These are phyloP conservation scores for Nadsonia starkeyi-henricii DNA, from an alignment of 1,139 yeast species.

Conservation along the genomic window DNA sequence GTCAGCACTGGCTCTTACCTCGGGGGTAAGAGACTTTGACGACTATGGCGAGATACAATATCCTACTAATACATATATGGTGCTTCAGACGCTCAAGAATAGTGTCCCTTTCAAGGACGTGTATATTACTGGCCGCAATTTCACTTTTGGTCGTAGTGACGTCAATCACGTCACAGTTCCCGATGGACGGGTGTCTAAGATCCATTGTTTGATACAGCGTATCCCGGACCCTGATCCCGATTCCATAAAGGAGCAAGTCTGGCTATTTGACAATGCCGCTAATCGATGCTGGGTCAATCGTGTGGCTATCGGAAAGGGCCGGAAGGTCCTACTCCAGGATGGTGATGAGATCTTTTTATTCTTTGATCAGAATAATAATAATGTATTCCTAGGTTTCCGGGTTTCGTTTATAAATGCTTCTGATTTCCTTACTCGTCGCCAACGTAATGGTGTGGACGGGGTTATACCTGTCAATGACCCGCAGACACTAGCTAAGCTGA, in stretches of 20 bases:
- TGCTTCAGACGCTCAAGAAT: constrained; percentile 29
- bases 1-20: background rate
- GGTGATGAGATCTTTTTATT: constrained; percentile 37
- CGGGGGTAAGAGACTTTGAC: background rate
- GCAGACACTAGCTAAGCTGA: too few relatives aligned
- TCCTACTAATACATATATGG: background rate
- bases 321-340: constrained; percentile 44
- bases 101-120: constrained; percentile 35
- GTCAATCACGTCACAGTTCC: constrained; percentile 40
- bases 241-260: constrained; percentile 39
- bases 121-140: constrained; percentile 25
- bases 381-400: too few relatives aligned
- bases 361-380: too few relatives aligned
- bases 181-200: constrained; percentile 69
- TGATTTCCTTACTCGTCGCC: too few relatives aligned
- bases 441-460: too few relatives aligned
- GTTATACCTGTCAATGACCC: too few relatives aligned
- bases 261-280: constrained; percentile 70
- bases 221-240: constrained; percentile 34
- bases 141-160: constrained; percentile 22
- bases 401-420: too few relatives aligned
- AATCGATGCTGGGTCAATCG: constrained; percentile 67
- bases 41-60: background rate
- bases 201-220: constrained; percentile 60
- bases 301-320: constrained; percentile 42